Evolutionary conservation across 106 monocot genomes (phyloP).

Genomic region (Acanthochlamys bracteata): DNA sequence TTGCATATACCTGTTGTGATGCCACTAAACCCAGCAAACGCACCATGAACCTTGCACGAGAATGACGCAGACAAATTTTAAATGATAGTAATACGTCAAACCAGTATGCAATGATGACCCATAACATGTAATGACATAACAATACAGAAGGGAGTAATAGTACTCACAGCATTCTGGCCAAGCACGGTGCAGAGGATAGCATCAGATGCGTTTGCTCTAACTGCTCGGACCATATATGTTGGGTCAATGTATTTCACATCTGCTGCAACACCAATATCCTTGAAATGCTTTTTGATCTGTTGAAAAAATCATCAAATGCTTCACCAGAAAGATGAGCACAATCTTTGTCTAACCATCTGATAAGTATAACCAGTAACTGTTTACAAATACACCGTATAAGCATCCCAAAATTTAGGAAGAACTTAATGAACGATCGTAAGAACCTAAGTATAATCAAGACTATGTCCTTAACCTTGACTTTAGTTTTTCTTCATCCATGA

Average conservation of each 20-base stretch:
- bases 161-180: slow-evolving; percentile 58
- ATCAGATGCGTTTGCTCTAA: slow-evolving; percentile 53
- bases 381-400: too few species aligned
- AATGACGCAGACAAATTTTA: neutral
- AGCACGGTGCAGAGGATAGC: slow-evolving; percentile 57
- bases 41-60: slow-evolving; percentile 45
- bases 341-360: neutral
- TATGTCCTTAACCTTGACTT: too few species aligned
- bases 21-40: slow-evolving; percentile 68
- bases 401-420: too few species aligned
- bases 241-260: slow-evolving; percentile 58
- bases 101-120: neutral
- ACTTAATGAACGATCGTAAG: too few species aligned
- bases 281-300: slow-evolving; percentile 44
- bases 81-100: neutral
- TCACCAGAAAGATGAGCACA: neutral
- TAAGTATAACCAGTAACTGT: neutral
- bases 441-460: too few species aligned
- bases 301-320: neutral
- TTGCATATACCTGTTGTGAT: slow-evolving; percentile 62
- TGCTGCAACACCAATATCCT: slow-evolving; percentile 28
- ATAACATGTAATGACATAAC: neutral
- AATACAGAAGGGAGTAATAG: neutral
- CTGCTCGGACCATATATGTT: slow-evolving; percentile 49
- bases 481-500: too few species aligned